These are phyloP conservation scores for Dovyalis caffra DNA, from an alignment of 345 rosid genomes.

Conservation along the genomic window DNA sequence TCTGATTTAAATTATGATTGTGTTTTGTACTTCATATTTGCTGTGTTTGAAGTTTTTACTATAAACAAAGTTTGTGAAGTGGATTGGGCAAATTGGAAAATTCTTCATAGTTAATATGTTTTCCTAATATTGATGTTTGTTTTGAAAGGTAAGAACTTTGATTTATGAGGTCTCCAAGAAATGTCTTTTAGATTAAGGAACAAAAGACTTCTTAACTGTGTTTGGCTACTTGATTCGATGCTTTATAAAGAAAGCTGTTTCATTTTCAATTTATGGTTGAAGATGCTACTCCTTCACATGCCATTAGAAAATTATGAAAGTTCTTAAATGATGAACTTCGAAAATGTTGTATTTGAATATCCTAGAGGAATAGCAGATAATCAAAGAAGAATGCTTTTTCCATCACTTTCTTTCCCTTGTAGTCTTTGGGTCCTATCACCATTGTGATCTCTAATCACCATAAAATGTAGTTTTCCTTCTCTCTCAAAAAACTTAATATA, in stretches of 20 bases:
- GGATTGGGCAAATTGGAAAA: not conserved
- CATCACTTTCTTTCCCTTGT: not conserved
- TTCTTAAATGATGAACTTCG: not conserved
- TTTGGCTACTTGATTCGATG: not conserved
- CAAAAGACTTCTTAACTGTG: not conserved
- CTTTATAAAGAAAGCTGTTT: not conserved
- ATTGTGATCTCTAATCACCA: too few relatives aligned
- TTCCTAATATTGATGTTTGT: not conserved
- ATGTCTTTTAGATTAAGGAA: not conserved
- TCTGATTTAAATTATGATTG: not conserved
- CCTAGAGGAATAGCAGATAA: not conserved
- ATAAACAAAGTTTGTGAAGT: not conserved
- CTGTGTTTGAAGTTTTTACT: too few relatives aligned
- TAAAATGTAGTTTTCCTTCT: too few relatives aligned
- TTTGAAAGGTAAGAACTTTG: too few relatives aligned
- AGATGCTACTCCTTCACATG: not conserved
- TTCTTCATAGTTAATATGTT: not conserved
- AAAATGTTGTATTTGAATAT: not conserved
- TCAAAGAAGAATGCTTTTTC: not conserved
- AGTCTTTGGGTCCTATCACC: not conserved
- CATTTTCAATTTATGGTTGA: not conserved
- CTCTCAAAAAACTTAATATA: not conserved
- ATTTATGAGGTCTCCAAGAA: not conserved
- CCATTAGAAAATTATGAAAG: not conserved
- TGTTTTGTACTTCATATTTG: too few relatives aligned